phyloP scores from a whole-genome alignment of 495 filamentous ascomycete species.

The Penicillium ochrochloron region DNA sequence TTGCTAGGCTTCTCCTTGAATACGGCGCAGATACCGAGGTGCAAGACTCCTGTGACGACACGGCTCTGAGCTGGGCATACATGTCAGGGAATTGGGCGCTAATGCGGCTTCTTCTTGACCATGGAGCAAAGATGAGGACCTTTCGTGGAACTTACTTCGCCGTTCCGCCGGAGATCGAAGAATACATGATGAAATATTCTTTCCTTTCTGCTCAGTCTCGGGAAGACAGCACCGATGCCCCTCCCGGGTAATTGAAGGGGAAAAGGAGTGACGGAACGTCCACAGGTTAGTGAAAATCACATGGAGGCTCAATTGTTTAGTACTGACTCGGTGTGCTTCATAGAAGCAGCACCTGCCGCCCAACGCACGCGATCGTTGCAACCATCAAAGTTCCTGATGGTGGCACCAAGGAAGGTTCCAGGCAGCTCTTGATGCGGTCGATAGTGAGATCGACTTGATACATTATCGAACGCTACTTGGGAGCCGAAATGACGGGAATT shows the following conservation, averaged over 20 bases:
- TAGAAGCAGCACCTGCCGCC: too few species aligned
- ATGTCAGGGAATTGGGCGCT: not conserved
- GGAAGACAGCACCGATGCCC: not conserved
- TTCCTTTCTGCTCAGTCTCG: not conserved
- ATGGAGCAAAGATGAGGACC: not conserved
- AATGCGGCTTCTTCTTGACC: not conserved
- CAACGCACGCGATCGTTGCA: too few species aligned
- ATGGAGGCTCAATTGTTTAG: too few species aligned
- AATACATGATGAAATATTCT: not conserved
- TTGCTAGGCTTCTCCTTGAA: not conserved
- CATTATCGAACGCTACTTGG: too few species aligned
- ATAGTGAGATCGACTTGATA: too few species aligned
- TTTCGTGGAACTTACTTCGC: not conserved
- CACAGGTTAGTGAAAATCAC: too few species aligned
- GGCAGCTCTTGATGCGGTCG: too few species aligned
- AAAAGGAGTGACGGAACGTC: too few species aligned
- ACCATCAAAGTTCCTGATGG: too few species aligned
- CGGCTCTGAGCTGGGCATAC: not conserved
- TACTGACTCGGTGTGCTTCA: too few species aligned
- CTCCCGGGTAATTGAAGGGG: too few species aligned
- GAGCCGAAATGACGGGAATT: not conserved
- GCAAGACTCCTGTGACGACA: not conserved
- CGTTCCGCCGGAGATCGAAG: not conserved
- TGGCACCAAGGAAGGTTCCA: too few species aligned
- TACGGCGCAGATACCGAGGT: not conserved